phyloP scores from a whole-genome alignment of 768 basidiomycete genomes.

The Podaxis sp. region DNA sequence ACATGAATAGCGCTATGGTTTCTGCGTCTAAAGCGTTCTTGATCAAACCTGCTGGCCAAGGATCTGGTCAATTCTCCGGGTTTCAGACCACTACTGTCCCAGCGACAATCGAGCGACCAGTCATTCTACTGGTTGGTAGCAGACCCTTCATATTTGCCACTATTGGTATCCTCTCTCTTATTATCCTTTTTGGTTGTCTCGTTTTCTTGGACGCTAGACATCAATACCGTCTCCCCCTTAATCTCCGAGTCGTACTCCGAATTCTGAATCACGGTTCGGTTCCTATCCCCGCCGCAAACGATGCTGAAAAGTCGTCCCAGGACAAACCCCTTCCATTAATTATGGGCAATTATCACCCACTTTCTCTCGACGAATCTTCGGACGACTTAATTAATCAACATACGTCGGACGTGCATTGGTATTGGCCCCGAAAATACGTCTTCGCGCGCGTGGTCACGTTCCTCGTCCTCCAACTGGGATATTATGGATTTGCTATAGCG shows the following conservation, averaged over 20 bases:
- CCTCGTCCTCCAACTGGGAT: background rate
- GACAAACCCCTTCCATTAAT: constrained; percentile 8
- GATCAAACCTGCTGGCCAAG: constrained; percentile 1
- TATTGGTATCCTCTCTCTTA: background rate
- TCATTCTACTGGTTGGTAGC: constrained; percentile 5
- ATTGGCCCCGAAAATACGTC: constrained; percentile 8
- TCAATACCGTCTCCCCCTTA: background rate
- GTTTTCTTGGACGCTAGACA: background rate
- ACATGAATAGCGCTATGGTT: background rate
- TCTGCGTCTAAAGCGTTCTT: constrained; percentile 8
- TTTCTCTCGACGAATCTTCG: background rate
- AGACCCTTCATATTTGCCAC: constrained; percentile 3
- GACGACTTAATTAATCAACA: background rate
- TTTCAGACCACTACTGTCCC: background rate
- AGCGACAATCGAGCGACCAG: background rate
- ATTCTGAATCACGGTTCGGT: constrained; percentile 6
- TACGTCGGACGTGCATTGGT: background rate
- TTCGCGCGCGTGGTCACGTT: constrained; percentile 1
- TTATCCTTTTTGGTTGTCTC: background rate
- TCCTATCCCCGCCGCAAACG: background rate
- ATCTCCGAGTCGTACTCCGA: background rate
- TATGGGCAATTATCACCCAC: background rate
- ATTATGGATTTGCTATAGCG: constrained; percentile 2
- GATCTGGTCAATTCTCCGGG: background rate
- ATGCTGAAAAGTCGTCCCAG: background rate